Conservation (phyloP, 1,284 basidiomycete species). For the Crepidotus sp. region DNA sequence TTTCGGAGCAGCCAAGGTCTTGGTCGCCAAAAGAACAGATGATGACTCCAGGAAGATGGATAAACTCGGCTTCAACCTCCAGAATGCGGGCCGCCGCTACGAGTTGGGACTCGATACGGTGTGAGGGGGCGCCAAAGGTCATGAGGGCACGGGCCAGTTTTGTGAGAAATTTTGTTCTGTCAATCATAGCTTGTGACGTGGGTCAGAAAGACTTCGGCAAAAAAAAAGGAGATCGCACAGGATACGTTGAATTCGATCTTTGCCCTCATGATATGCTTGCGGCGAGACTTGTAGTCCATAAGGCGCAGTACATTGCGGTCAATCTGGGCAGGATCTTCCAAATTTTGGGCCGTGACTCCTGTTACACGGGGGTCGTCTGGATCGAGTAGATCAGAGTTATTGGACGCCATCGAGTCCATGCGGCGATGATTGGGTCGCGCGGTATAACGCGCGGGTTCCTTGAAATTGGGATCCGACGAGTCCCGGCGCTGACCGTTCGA, state of each 20-base stretch:
- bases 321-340: conserved; percentile 52
- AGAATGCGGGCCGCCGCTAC: conserved; percentile 73
- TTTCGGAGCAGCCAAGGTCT: conserved; percentile 70
- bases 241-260: conserved; percentile 65
- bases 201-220: not conserved
- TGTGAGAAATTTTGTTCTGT: conserved; percentile 71
- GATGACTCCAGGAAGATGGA: conserved; percentile 73
- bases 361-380: conserved; percentile 47
- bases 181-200: conserved; percentile 45
- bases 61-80: conserved; percentile 76
- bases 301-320: conserved; percentile 46
- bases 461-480: not conserved
- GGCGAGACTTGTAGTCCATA: conserved; percentile 57
- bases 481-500: conserved; percentile 2
- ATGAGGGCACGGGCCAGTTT: conserved; percentile 77
- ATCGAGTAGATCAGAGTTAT: conserved; percentile 41
- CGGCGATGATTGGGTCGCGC: conserved; percentile 21
- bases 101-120: conserved; percentile 79
- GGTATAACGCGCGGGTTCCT: conserved; percentile 7
- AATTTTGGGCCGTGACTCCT: conserved; percentile 32
- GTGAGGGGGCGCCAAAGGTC: conserved; percentile 79
- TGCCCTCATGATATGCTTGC: conserved; percentile 52
- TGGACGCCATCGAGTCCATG: conserved; percentile 28
- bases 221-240: conserved; percentile 33
- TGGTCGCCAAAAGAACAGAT: conserved; percentile 78